These are phyloP conservation scores for Brachypodium distachyon DNA, from an alignment of 202 grass and related monocot species.

Conservation along the genomic window DNA sequence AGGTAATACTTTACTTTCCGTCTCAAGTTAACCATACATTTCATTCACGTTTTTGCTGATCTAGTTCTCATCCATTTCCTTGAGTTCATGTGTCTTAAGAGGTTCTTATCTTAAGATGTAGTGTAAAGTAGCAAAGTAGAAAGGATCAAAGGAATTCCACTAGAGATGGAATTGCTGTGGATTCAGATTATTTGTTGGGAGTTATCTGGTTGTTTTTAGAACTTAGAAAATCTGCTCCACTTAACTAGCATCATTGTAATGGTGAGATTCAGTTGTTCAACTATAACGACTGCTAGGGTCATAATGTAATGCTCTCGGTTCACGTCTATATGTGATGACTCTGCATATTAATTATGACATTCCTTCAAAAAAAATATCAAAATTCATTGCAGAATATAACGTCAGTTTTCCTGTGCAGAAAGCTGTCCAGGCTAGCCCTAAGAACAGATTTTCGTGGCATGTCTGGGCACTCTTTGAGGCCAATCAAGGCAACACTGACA, in stretches of 20 bases:
- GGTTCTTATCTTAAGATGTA: neutral
- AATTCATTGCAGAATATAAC: neutral
- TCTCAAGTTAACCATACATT: constrained; percentile 21
- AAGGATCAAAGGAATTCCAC: neutral
- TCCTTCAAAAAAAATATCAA: neutral
- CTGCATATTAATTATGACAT: neutral
- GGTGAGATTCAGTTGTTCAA: neutral
- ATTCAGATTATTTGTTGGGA: neutral
- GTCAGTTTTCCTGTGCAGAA: constrained; percentile 43
- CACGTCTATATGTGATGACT: neutral
- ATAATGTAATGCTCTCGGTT: neutral
- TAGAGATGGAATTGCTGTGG: neutral
- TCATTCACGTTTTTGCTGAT: neutral
- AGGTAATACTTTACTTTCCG: constrained; percentile 52
- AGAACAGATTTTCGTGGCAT: constrained; percentile 99
- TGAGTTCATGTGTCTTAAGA: neutral
- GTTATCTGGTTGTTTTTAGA: neutral
- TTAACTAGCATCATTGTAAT: neutral
- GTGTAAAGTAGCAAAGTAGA: constrained; percentile 6
- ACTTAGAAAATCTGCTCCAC: neutral
- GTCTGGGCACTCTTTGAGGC: constrained; percentile 93
- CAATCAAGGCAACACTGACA: constrained; percentile 59
- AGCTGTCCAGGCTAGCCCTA: constrained; percentile 87
- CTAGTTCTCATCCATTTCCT: neutral
- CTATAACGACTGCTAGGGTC: neutral